Evolutionary conservation across 2,329 filamentous ascomycete genomes (phyloP), one percentile per base, ranked within the genome.

Genomic region (Lasiodiplodia sp.): DNA sequence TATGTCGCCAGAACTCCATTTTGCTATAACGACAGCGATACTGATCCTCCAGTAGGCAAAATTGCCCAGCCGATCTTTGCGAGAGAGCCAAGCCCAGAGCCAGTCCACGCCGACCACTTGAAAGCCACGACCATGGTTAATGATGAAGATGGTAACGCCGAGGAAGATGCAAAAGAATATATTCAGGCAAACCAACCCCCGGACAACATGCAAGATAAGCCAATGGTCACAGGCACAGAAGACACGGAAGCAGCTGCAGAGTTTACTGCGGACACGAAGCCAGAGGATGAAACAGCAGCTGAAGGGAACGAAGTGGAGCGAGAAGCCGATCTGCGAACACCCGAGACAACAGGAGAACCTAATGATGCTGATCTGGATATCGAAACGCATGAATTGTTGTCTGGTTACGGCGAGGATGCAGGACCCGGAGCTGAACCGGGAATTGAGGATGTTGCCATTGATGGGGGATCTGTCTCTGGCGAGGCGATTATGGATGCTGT

Each of bases 11-110:
- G 11, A n/a, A 11, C 51, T 8, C 12, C 23, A n/a, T 25, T 14
- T 11, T 23, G 18, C 44, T 49, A 10, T 23, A 1, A 37, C 1
- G 8, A n/a, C 14, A 6, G n/a, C 10, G 14, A n/a, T 21, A 37
- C 57, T 68, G 37, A 68, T 44, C 12, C 16, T 18, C 16, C 5
- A 28, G 7, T 12, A 68, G 66, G 66, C 2, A 68, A 68, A 49
- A 23, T 68, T 37, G 66, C 49, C 18, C 63, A 55, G n/a, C 63
- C 63, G 21, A 66, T 55, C 7, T 56, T 56, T 38, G 28, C 31
- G 25, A 21, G 40, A 21, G 51, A 44, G 25, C 18, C 37, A 34
- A 47, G 49, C 49, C 63, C 51, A 18, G 18, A 47, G 47, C 23
- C 11, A 11, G 25, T 23, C 21, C 23, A 34, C 14, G 12, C 21